Base-by-base conservation (phyloP, 129 eudicot genomes). In the carrot (Daucus carota) region DNA sequence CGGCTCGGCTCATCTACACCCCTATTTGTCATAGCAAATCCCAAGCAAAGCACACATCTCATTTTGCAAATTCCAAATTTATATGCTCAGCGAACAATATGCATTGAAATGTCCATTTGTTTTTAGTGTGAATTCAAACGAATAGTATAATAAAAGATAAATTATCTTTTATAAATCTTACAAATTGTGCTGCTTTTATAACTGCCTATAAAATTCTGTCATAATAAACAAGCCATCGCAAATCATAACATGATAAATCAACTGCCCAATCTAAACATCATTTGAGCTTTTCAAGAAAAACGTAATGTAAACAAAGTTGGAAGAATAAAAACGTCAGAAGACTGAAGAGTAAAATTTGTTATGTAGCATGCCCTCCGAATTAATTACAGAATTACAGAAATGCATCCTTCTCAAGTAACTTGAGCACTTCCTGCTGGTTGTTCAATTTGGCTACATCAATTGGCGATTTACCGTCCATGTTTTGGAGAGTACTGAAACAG, bases 401-500 rank as follows among this genome's bases (percentile, higher is more conserved):
- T 26, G 86, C 97, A 62, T 94, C 98, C 85, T 94, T 93, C 81
- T 93, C 98, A 10, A 91, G 90, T 81, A 93, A 76, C 84, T 90
- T 78, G 28, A 91, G 77, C 13, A 94, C 98, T 1, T 94, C 98
- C 24, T 76, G 76, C 85, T 91, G 93, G 76, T 82, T 85, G 79
- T 94, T 94, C 75, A 94, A 87, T 78, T 89, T 91, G 28, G 98
- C 98, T 59, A 94, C 98, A 22, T 89, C 98, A 16, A 89, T 87
- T 22, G 98, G 96, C 20, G 97, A 86, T 79, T 94, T 94, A 5
- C 96, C 97, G 22, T 94, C 98, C 92, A 94, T 77, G 84, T 94
- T 93, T 80, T 93, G 98, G 36, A 93, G 96, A 38, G 98, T 93
- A 69, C 97, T 90, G 91, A 75, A 67, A 8, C 38, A 75, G 54